A percentile compares a stretch with the other conserved stretches of the same genome.
phyloP scores from a whole-genome alignment of 2,329 filamentous ascomycete species.

The Cladosporium sp. region DNA sequence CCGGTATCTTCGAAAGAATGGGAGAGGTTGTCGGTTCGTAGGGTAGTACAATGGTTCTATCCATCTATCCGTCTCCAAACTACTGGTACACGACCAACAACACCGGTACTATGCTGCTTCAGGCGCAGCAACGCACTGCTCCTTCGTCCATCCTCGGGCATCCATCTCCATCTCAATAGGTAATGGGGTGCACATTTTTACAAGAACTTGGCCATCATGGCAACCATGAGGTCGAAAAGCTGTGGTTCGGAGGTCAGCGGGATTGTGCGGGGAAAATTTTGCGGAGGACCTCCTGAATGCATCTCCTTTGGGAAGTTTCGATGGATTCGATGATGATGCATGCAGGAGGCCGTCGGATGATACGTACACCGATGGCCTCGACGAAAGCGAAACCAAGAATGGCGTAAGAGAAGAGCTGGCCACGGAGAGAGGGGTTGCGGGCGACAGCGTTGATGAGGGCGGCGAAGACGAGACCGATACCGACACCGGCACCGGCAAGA shows the following conservation, averaged over 20 bases:
- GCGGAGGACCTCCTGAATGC: slow-evolving; percentile 16
- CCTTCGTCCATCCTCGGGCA: slow-evolving; percentile 8
- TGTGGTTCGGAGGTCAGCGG: slow-evolving; percentile 18
- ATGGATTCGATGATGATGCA: neutral
- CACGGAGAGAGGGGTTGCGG: slow-evolving; percentile 91
- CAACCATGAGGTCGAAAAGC: slow-evolving; percentile 86
- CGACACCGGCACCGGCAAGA: slow-evolving; percentile 89
- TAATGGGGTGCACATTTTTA: slow-evolving; percentile 29
- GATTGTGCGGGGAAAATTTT: slow-evolving; percentile 13
- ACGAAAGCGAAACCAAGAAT: slow-evolving; percentile 96
- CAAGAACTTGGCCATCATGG: slow-evolving; percentile 77
- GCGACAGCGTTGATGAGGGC: slow-evolving; percentile 82
- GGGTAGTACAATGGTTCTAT: slow-evolving; percentile 20
- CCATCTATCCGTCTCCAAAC: slow-evolving; percentile 19
- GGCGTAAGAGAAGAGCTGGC: slow-evolving; percentile 94
- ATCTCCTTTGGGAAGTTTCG: neutral
- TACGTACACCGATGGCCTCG: slow-evolving; percentile 71
- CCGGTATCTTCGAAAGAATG: neutral
- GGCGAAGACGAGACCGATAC: slow-evolving; percentile 90
- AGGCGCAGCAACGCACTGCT: slow-evolving; percentile 15
- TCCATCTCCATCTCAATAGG: slow-evolving; percentile 20
- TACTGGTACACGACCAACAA: slow-evolving; percentile 20
- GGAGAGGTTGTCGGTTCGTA: slow-evolving; percentile 1
- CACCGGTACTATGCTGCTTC: slow-evolving; percentile 18
- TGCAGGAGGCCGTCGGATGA: slow-evolving; percentile 11